A percentile compares a stretch with the other conserved stretches of the same genome.
Evolutionary conservation across 768 basidiomycete species (phyloP).

Genomic region (Podaxis carcinomalis): DNA sequence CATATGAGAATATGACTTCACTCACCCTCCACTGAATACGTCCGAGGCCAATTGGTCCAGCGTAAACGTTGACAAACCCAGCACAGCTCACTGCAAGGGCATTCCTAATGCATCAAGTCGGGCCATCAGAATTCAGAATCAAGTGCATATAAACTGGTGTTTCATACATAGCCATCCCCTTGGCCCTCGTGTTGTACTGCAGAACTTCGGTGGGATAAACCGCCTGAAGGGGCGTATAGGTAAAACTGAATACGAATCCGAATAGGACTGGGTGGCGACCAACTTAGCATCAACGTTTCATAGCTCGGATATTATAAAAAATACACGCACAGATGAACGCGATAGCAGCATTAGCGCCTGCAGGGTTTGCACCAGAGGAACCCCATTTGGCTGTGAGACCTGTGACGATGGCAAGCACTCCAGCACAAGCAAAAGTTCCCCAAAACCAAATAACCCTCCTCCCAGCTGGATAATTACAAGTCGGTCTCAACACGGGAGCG

Average conservation of each 20-base stretch:
- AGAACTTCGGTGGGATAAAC: constrained; percentile 54
- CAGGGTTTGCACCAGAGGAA: constrained; percentile 27
- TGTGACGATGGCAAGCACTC: constrained; percentile 35
- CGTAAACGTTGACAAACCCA: constrained; percentile 48
- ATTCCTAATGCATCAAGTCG: constrained; percentile 23
- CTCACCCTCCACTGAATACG: constrained; percentile 32
- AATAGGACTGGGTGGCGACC: constrained; percentile 40
- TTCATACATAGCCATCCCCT: constrained; percentile 54
- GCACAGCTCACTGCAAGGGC: constrained; percentile 39
- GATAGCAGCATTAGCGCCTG: constrained; percentile 39
- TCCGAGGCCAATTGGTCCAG: constrained; percentile 34
- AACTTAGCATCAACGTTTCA: constrained; percentile 5
- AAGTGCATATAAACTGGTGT: neutral
- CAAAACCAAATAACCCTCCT: constrained; percentile 44
- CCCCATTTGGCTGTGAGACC: constrained; percentile 41
- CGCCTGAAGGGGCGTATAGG: constrained; percentile 58
- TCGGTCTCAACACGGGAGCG: neutral
- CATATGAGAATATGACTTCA: neutral
- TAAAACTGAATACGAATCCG: constrained; percentile 47
- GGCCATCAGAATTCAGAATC: neutral
- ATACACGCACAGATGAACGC: constrained; percentile 39
- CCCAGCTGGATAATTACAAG: constrained; percentile 25
- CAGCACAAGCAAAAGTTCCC: constrained; percentile 37
- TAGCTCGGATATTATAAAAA: neutral
- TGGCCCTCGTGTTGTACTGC: constrained; percentile 53